Percentiles rank a stretch among this genome's conserved stretches.
Evolutionary conservation across 441 rosid genomes (phyloP).

Genomic region (Jatropha multifida): DNA sequence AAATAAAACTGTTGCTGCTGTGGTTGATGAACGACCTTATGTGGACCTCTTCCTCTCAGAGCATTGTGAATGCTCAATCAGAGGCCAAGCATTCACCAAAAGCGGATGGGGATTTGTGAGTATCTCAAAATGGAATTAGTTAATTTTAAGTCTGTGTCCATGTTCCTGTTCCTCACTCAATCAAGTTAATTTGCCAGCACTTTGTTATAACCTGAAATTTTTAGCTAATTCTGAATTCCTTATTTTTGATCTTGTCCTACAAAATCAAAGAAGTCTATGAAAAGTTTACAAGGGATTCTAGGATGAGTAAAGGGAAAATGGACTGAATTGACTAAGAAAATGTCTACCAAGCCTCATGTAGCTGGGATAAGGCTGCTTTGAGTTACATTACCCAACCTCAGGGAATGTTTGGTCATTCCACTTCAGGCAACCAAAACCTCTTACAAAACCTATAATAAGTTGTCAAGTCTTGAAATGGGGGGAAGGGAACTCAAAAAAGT

Average conservation of each 20-base stretch:
- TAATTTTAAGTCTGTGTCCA: conserved; percentile 12
- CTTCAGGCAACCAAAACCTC: neutral
- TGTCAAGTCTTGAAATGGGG: neutral
- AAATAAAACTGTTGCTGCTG: conserved; percentile 73
- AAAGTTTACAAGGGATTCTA: neutral
- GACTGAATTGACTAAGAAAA: neutral
- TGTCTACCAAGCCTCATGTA: neutral
- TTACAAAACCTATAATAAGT: neutral
- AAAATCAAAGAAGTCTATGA: neutral
- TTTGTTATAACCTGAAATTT: too few species aligned
- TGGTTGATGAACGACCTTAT: conserved; percentile 79
- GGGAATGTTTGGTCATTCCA: neutral
- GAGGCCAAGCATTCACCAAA: conserved; percentile 84
- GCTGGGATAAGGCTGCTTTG: neutral
- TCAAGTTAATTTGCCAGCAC: neutral
- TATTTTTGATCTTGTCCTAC: too few species aligned
- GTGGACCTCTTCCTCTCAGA: conserved; percentile 75
- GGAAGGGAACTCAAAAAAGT: neutral
- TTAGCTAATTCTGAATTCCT: too few species aligned
- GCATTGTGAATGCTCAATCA: conserved; percentile 63
- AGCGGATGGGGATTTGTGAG: conserved; percentile 97
- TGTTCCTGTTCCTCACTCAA: neutral
- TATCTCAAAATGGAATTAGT: conserved; percentile 26
- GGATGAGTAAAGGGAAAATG: neutral
- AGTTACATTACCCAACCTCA: neutral